Evolutionary conservation across 768 basidiomycete genomes (phyloP).

Genomic region (Myochromella boudieri): DNA sequence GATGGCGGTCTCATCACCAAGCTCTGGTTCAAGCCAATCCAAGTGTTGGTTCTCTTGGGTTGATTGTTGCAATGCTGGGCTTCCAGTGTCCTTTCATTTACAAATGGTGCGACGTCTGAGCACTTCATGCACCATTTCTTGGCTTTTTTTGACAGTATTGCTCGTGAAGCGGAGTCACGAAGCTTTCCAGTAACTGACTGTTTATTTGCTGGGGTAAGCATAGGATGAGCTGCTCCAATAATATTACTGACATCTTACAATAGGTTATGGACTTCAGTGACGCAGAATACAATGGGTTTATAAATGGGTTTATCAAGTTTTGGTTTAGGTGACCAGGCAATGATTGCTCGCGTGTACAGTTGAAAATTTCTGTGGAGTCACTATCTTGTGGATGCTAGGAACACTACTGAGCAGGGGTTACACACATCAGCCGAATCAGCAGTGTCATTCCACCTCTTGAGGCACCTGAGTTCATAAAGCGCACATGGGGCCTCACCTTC

Average conservation of each 20-base stretch:
- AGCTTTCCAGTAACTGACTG: background rate
- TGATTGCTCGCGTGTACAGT: slow-evolving; percentile 17
- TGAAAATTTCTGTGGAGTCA: slow-evolving; percentile 16
- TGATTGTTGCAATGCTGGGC: slow-evolving; percentile 33
- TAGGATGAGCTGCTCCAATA: background rate
- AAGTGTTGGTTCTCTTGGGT: too few relatives aligned
- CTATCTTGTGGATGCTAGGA: slow-evolving; percentile 27
- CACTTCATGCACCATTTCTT: slow-evolving; percentile 34
- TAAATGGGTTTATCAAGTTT: slow-evolving; percentile 9
- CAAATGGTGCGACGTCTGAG: slow-evolving; percentile 30
- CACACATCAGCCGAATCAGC: slow-evolving; percentile 23
- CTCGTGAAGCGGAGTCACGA: slow-evolving; percentile 16
- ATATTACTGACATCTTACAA: background rate
- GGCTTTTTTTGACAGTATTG: slow-evolving; percentile 27
- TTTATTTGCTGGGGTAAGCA: slow-evolving; percentile 6
- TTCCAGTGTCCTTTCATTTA: slow-evolving; percentile 30
- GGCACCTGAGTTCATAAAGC: too few relatives aligned
- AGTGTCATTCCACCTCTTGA: slow-evolving; percentile 22
- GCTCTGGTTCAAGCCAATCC: too few relatives aligned
- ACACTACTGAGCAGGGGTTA: slow-evolving; percentile 27
- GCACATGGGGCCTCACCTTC: background rate
- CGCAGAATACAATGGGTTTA: too few relatives aligned
- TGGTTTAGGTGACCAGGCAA: slow-evolving; percentile 9
- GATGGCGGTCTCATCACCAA: too few relatives aligned
- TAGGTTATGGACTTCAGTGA: too few relatives aligned